These are phyloP conservation scores for Podaxis sp. DNA, from an alignment of 768 basidiomycete genomes.

Conservation along the genomic window DNA sequence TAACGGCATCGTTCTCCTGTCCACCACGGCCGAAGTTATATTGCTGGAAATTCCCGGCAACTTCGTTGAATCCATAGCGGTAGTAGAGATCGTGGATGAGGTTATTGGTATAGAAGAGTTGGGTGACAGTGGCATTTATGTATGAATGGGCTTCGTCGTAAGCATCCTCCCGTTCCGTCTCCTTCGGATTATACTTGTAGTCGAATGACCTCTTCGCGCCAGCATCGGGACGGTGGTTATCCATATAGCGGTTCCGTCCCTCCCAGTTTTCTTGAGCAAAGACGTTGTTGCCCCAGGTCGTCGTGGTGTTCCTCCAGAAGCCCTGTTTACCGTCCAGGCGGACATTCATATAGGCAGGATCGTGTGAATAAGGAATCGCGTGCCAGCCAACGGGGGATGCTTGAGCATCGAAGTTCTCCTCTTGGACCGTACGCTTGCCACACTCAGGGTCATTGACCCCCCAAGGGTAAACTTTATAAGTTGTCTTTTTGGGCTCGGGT, in stretches of 20 bases:
- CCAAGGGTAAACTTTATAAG: conserved; percentile 75
- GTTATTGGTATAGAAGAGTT: conserved; percentile 87
- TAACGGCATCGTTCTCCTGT: conserved; percentile 81
- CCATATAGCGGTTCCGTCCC: conserved; percentile 57
- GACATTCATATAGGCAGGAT: conserved; percentile 44
- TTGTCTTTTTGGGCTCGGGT: conserved; percentile 27
- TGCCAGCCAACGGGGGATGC: conserved; percentile 96
- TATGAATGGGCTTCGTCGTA: conserved; percentile 72
- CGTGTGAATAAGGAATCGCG: conserved; percentile 63
- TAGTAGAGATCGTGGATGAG: conserved; percentile 81
- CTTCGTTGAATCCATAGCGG: conserved; percentile 85
- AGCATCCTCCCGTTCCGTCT: conserved; percentile 50
- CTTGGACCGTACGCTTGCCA: conserved; percentile 53
- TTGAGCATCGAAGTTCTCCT: conserved; percentile 68
- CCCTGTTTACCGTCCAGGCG: conserved; percentile 20
- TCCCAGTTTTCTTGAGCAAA: conserved; percentile 95
- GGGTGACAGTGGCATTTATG: conserved; percentile 82
- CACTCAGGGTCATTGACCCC: conserved; percentile 82
- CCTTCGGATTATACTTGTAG: conserved; percentile 70
- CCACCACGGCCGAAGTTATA: conserved; percentile 95
- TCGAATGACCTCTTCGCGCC: conserved; percentile 55
- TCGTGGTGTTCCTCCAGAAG: conserved; percentile 63
- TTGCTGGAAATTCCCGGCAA: conserved; percentile 95
- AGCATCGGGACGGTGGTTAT: conserved; percentile 79
- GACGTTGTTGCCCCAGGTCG: conserved; percentile 87